phyloP scores from a whole-genome alignment of 164 flowering plant genomes.

The Warburgia ugandensis region DNA sequence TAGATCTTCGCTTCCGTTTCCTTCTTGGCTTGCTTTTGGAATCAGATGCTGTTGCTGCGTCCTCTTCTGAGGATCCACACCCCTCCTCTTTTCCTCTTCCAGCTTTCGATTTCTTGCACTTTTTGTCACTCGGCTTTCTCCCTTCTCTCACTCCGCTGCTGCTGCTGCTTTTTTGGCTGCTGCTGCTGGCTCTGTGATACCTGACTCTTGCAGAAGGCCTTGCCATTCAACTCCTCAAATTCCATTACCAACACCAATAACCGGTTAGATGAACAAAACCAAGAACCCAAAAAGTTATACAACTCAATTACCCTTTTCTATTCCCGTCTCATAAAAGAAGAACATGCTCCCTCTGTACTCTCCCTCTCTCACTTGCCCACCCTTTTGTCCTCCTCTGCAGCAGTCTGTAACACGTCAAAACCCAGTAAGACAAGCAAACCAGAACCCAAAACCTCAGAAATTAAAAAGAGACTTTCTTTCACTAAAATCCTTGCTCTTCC shows the following conservation, averaged over 20 bases:
- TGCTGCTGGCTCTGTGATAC: constrained; percentile 10
- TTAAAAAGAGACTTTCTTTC: not conserved
- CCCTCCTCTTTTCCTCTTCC: constrained; percentile 49
- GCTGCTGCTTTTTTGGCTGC: constrained; percentile 13
- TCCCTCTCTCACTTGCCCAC: not conserved
- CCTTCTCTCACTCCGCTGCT: constrained; percentile 9
- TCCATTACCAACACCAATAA: constrained; percentile 34
- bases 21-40: constrained; percentile 17
- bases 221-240: constrained; percentile 57
- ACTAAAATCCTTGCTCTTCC: not conserved
- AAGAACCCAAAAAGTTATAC: not conserved
- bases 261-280: too few species aligned
- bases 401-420: too few species aligned
- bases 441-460: not conserved
- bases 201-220: constrained; percentile 25
- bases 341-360: not conserved
- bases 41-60: constrained; percentile 26
- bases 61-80: constrained; percentile 85
- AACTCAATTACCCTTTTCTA: not conserved
- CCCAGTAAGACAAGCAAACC: not conserved
- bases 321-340: not conserved
- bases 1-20: constrained; percentile 11
- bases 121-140: constrained; percentile 14
- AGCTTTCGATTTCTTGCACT: constrained; percentile 43
- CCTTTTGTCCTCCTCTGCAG: not conserved